Evolutionary conservation across 208 protist species (phyloP).

Genomic region (Trypanosoma lewisi): DNA sequence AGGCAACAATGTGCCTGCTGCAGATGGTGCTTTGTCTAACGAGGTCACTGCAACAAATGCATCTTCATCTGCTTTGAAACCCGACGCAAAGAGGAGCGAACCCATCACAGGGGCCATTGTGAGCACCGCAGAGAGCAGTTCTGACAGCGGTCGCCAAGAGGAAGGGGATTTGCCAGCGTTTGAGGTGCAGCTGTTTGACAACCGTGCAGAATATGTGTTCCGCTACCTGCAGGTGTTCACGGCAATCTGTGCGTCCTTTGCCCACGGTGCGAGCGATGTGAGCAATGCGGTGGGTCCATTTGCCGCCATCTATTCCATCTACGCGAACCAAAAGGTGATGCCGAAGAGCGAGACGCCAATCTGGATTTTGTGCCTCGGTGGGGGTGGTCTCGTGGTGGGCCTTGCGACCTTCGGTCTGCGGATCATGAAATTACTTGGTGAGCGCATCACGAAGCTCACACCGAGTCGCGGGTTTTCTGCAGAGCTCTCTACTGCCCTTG

Average conservation of each 20-base stretch:
- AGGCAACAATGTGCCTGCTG: no score
- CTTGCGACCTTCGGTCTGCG: conserved; percentile 69
- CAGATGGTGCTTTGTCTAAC: background rate
- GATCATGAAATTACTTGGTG: conserved; percentile 70
- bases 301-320: conserved; percentile 66
- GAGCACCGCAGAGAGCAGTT: background rate
- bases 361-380: conserved; percentile 75
- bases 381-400: conserved; percentile 67
- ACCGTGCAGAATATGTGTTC: conserved; percentile 63
- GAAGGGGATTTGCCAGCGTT: conserved; percentile 13
- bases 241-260: conserved; percentile 76
- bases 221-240: conserved; percentile 83
- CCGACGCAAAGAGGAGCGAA: background rate
- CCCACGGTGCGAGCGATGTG: conserved; percentile 84
- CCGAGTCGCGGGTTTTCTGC: conserved; percentile 70
- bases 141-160: conserved; percentile 9
- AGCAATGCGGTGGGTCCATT: conserved; percentile 80
- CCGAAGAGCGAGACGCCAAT: conserved; percentile 40
- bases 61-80: no score
- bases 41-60: no score
- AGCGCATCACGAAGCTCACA: conserved; percentile 77
- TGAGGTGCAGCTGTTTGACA: conserved; percentile 51
- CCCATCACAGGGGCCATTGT: conserved; percentile 7
- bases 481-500: conserved; percentile 66
- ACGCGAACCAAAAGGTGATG: conserved; percentile 43